These are phyloP conservation scores for Planoprotostelium fungivorum DNA, from an alignment of 78 protist genomes.

Conservation along the genomic window DNA sequence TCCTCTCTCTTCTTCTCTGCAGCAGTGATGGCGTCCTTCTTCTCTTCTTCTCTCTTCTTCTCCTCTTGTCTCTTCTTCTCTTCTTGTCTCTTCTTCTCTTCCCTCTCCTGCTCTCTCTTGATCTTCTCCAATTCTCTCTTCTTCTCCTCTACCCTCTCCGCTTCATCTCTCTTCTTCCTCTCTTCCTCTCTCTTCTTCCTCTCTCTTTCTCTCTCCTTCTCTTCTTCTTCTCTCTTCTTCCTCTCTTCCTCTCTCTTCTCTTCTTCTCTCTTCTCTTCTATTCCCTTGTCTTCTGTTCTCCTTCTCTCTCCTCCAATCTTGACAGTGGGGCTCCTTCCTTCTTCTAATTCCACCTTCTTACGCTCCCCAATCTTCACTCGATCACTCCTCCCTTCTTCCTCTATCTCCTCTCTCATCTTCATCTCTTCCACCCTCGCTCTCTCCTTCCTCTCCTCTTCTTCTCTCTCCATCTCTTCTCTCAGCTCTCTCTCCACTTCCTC, in stretches of 20 bases:
- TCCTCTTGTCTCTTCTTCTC: not conserved
- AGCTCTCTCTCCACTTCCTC: slow-evolving; percentile 6
- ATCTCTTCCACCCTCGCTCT: not conserved
- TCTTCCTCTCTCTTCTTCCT: slow-evolving; percentile 10
- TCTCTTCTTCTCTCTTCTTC: not conserved
- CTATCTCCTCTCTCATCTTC: not conserved
- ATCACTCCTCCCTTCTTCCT: not conserved
- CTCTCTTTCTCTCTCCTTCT: slow-evolving; percentile 21
- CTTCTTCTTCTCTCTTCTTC: slow-evolving; percentile 38
- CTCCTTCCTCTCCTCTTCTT: not conserved
- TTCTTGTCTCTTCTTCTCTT: not conserved
- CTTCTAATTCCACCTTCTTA: not conserved
- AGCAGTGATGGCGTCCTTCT: not conserved
- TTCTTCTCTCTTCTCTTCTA: slow-evolving; percentile 1
- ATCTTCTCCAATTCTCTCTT: not conserved
- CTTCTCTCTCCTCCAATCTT: not conserved
- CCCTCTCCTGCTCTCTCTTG: not conserved
- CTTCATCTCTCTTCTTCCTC: not conserved
- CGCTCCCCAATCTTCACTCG: not conserved
- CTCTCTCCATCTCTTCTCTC: not conserved
- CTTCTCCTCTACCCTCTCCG: not conserved
- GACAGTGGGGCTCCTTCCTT: too few relatives aligned
- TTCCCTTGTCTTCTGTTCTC: slow-evolving; percentile 11
- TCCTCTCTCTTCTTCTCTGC: slow-evolving; percentile 2
- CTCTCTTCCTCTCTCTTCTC: slow-evolving; percentile 25